A percentile compares a stretch with the other conserved stretches of the same genome.
Conservation (phyloP, 2,329 filamentous ascomycete genomes). For the Fusarium sterilihyphosum region DNA sequence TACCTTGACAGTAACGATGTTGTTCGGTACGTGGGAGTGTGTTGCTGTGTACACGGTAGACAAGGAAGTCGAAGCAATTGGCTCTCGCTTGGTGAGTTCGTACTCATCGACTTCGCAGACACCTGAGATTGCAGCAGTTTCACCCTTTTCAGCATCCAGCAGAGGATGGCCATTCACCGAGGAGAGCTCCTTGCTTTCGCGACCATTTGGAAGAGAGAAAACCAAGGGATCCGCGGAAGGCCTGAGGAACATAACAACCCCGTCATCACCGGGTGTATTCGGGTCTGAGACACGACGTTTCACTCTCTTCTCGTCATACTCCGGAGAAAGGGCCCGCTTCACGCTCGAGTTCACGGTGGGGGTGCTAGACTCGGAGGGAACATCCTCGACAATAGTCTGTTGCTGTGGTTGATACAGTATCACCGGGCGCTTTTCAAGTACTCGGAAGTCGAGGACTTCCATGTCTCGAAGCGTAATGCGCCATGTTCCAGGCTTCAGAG, state of each 20-base stretch:
- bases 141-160: slow-evolving; percentile 60
- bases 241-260: slow-evolving; percentile 65
- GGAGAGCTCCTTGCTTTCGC: slow-evolving; percentile 59
- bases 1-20: slow-evolving; percentile 69
- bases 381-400: slow-evolving; percentile 43
- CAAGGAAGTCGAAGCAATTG: slow-evolving; percentile 64
- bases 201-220: slow-evolving; percentile 60
- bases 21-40: slow-evolving; percentile 62
- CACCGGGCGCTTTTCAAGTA: slow-evolving; percentile 64
- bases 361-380: slow-evolving; percentile 45
- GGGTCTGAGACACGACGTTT: slow-evolving; percentile 52
- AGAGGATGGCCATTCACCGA: slow-evolving; percentile 60
- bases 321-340: slow-evolving; percentile 61
- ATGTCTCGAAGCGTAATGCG: slow-evolving; percentile 60
- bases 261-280: slow-evolving; percentile 51
- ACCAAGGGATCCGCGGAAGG: slow-evolving; percentile 61
- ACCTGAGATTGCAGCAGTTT: slow-evolving; percentile 60
- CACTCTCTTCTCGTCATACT: slow-evolving; percentile 58
- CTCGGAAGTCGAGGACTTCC: slow-evolving; percentile 66
- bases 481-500: slow-evolving; percentile 66
- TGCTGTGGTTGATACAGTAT: slow-evolving; percentile 49
- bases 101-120: slow-evolving; percentile 64
- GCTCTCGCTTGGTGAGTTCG: slow-evolving; percentile 63
- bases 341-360: slow-evolving; percentile 56
- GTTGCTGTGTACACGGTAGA: slow-evolving; percentile 67